Evolutionary conservation across 2,329 filamentous ascomycete genomes (phyloP).

Genomic region (Cercospora berteroae): DNA sequence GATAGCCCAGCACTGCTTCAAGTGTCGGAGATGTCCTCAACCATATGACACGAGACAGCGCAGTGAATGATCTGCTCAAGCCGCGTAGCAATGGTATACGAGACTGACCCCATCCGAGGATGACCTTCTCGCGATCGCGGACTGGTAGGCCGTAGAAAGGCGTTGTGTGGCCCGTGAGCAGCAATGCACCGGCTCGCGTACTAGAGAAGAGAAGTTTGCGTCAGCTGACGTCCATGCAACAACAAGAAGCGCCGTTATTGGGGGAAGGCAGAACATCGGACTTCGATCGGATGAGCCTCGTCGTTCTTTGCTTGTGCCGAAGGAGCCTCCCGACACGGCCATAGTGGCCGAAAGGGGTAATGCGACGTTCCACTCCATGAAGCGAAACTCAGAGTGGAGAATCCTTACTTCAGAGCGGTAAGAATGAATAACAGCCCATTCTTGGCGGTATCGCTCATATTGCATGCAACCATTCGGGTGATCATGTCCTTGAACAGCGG

Average conservation of each 20-base stretch:
- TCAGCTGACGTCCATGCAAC: conserved; percentile 18
- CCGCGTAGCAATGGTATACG: conserved; percentile 55
- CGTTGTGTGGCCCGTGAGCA: conserved; percentile 66
- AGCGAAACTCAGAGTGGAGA: conserved; percentile 1
- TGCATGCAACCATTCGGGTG: conserved; percentile 48
- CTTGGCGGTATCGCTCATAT: conserved; percentile 50
- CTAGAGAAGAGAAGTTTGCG: conserved; percentile 40
- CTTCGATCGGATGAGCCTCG: conserved; percentile 14
- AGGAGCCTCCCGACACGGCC: background rate
- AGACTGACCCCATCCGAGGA: conserved; percentile 62
- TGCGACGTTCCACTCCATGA: background rate
- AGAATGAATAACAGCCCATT: conserved; percentile 54
- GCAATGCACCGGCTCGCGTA: conserved; percentile 60
- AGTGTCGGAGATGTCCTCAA: conserved; percentile 57
- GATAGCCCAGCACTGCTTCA: conserved; percentile 57
- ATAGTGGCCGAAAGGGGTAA: background rate
- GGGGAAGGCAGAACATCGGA: conserved; percentile 19
- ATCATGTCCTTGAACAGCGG: conserved; percentile 55
- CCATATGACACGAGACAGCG: conserved; percentile 56
- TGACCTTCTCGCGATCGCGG: conserved; percentile 59
- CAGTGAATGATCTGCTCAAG: conserved; percentile 57
- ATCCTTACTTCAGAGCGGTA: conserved; percentile 52
- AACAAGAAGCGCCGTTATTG: conserved; percentile 9
- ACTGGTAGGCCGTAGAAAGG: conserved; percentile 62
- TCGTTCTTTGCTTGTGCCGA: conserved; percentile 1